Evolutionary conservation across 192 early-diverging fungal genomes (phyloP), one percentile per base, ranked within the genome.

Genomic region (Coemansia sp.): DNA sequence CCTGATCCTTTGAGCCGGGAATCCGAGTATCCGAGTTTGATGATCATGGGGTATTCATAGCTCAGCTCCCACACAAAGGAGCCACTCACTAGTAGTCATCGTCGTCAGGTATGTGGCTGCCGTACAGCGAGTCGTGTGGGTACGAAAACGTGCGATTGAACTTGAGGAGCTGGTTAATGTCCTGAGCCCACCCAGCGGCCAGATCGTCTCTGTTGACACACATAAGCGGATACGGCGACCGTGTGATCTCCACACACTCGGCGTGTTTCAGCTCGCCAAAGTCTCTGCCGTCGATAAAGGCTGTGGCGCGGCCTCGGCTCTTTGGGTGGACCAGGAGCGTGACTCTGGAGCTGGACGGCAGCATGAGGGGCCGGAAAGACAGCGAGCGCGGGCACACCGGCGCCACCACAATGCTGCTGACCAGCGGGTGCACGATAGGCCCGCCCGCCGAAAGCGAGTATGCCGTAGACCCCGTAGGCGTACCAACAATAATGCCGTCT

Each of bases 391-490:
- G 92, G 65, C 92, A 94, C 61, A 94, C 91, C 0, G 92, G 92
- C 9, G 91, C 92, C 47, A 94, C 39, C 0, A 92, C 60, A 34
- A 94, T 74, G 25, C 85, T 86, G 72, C 90, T 88, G 47, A 94
- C 88, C 7, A 87, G 83, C 26, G 92, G 92, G 55, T 94, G 91
- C 9, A 92, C 85, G 56, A 94, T 93, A 0, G 92, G 91, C 0
- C 92, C 92, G 43, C 92, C 89, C 0, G 93, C 92, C 16, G 92
- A 93, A 18, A 96, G 82, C 2, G 89, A 90, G 70, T 96, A 96
- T 0, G 95, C 95, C 0, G 95, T 96, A 18, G 93, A 94, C 9
- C 95, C 95, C 3, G 95, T 96, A 2, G 95, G 94, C 6, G 95
- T 93, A 8, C 88, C 86, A 11, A 95, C 87, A 47, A 96, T 93